Conservation (phyloP, 345 rosid genomes). For the Erucastrum elatum region DNA sequence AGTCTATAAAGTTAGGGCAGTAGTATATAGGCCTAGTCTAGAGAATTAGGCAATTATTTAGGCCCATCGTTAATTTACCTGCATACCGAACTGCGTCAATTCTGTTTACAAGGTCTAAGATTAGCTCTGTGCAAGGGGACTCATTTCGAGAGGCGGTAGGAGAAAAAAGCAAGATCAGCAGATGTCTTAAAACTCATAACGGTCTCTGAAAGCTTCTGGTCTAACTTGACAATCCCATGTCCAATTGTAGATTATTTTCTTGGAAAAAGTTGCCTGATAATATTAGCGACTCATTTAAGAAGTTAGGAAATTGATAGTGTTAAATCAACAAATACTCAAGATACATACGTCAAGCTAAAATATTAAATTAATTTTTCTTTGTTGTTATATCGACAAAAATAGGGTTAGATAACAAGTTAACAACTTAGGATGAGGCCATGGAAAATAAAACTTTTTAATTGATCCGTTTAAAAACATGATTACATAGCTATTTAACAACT, state of each 20-base stretch:
- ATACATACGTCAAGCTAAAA: not conserved
- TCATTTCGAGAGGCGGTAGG: not conserved
- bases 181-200: not conserved
- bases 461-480: too few species aligned
- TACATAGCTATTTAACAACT: not conserved
- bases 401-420: too few species aligned
- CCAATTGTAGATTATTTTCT: not conserved
- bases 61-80: not conserved
- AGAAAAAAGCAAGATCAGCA: not conserved
- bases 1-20: not conserved
- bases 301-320: not conserved
- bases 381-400: not conserved
- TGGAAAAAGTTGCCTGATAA: not conserved
- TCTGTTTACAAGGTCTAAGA: not conserved
- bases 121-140: not conserved
- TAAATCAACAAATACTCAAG: not conserved
- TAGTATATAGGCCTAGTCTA: not conserved
- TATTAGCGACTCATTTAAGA: not conserved
- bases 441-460: too few species aligned
- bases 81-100: not conserved
- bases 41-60: not conserved
- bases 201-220: not conserved
- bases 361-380: not conserved
- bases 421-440: too few species aligned
- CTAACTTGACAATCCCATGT: not conserved